These are phyloP conservation scores for Pisolithus orientalis DNA, from an alignment of 768 basidiomycete species.

Conservation along the genomic window DNA sequence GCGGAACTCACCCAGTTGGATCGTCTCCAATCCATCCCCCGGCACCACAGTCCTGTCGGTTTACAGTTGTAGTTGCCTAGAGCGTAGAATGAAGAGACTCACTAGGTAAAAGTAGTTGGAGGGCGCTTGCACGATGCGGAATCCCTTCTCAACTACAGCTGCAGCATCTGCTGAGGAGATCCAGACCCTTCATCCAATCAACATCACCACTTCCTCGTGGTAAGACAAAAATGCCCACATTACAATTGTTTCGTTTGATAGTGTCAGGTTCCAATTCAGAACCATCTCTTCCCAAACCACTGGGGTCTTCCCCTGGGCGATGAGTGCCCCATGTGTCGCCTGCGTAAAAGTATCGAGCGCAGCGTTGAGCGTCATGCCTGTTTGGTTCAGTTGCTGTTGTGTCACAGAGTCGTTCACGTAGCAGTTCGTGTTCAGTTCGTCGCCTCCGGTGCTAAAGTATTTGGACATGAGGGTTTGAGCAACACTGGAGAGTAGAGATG, in stretches of 20 bases:
- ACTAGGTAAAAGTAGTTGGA: slow-evolving; percentile 51
- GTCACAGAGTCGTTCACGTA: slow-evolving; percentile 59
- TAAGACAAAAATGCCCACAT: slow-evolving; percentile 21
- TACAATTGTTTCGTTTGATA: slow-evolving; percentile 37
- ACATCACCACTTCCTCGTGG: background rate
- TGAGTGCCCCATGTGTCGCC: slow-evolving; percentile 52
- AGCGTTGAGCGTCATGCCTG: slow-evolving; percentile 50
- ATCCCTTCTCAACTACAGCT: slow-evolving; percentile 34
- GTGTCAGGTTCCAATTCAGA: slow-evolving; percentile 30
- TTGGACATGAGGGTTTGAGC: slow-evolving; percentile 47
- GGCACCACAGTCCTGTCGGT: slow-evolving; percentile 37
- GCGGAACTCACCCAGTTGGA: slow-evolving; percentile 23
- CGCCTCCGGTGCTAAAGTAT: slow-evolving; percentile 79
- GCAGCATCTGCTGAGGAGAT: slow-evolving; percentile 36
- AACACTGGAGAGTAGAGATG: slow-evolving; percentile 45
- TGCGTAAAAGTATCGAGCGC: slow-evolving; percentile 60
- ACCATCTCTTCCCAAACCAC: slow-evolving; percentile 78
- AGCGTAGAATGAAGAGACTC: background rate
- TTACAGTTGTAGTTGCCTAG: background rate
- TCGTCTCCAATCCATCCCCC: slow-evolving; percentile 39
- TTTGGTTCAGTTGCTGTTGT: slow-evolving; percentile 44
- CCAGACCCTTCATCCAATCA: slow-evolving; percentile 34
- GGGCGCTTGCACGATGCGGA: slow-evolving; percentile 41
- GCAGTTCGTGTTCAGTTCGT: slow-evolving; percentile 68
- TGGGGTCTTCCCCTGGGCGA: slow-evolving; percentile 57